phyloP scores from a whole-genome alignment of 108 stramenopile genomes.

The Cyclostephanos tholiformis region DNA sequence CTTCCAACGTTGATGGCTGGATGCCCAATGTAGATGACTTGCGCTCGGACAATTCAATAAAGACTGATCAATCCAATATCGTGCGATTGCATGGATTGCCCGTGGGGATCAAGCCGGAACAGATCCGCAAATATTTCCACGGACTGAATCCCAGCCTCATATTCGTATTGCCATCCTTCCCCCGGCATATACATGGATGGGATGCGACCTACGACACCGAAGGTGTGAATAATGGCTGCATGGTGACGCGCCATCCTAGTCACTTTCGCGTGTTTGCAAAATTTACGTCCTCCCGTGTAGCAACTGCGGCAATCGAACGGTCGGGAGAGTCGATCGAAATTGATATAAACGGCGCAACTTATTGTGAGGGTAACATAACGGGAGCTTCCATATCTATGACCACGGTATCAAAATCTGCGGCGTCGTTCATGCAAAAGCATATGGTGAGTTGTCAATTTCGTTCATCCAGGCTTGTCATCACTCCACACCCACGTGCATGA shows the following conservation, averaged over 20 bases:
- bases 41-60: slow-evolving; percentile 11
- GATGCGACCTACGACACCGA: slow-evolving; percentile 37
- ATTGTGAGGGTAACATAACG: slow-evolving; percentile 19
- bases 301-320: slow-evolving; percentile 66
- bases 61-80: slow-evolving; percentile 58
- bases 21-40: slow-evolving; percentile 52
- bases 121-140: slow-evolving; percentile 70
- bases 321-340: slow-evolving; percentile 69
- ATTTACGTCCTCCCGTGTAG: slow-evolving; percentile 58
- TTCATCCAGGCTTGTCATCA: slow-evolving; percentile 4
- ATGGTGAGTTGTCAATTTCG: slow-evolving; percentile 19
- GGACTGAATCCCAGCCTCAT: slow-evolving; percentile 64
- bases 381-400: slow-evolving; percentile 44
- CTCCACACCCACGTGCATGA: not conserved
- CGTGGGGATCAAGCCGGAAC: slow-evolving; percentile 49
- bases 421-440: slow-evolving; percentile 49
- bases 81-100: slow-evolving; percentile 78
- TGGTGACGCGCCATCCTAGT: slow-evolving; percentile 30
- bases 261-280: slow-evolving; percentile 63
- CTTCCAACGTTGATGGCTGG: slow-evolving; percentile 50
- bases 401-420: slow-evolving; percentile 29
- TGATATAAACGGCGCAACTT: slow-evolving; percentile 9
- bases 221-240: not conserved
- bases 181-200: slow-evolving; percentile 37
- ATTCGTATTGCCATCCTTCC: slow-evolving; percentile 55